Conservation (phyloP, 2,329 filamentous ascomycete species). For the Verticillium klebahnii region DNA sequence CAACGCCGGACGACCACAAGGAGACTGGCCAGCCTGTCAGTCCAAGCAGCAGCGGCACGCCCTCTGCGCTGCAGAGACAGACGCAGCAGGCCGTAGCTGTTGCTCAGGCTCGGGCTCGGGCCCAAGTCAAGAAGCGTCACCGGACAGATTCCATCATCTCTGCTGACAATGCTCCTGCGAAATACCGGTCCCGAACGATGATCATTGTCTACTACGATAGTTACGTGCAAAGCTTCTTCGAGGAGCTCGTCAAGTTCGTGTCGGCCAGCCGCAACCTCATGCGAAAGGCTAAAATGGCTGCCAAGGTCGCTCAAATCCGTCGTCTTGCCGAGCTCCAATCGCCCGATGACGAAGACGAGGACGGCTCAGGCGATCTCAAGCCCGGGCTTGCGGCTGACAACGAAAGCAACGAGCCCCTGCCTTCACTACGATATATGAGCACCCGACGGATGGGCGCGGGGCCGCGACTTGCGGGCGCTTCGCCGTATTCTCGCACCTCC, state of each 20-base stretch:
- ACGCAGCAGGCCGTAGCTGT: constrained; percentile 39
- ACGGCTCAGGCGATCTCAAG: constrained; percentile 23
- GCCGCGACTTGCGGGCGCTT: constrained; percentile 2
- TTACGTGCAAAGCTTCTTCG: constrained; percentile 77
- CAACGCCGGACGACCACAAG: constrained; percentile 3
- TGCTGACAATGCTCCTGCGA: constrained; percentile 39
- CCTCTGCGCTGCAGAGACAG: constrained; percentile 31
- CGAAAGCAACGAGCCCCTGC: constrained; percentile 22
- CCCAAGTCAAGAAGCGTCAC: constrained; percentile 43
- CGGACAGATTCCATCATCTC: constrained; percentile 49
- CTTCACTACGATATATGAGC: constrained; percentile 35
- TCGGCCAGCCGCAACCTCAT: constrained; percentile 77
- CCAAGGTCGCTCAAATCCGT: constrained; percentile 64
- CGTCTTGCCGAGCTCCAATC: constrained; percentile 56
- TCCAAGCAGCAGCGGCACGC: constrained; percentile 24
- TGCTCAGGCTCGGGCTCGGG: constrained; percentile 40
- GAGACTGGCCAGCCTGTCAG: constrained; percentile 20
- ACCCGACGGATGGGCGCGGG: constrained; percentile 23
- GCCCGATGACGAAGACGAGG: constrained; percentile 39
- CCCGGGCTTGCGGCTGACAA: constrained; percentile 6
- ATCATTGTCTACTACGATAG: constrained; percentile 92
- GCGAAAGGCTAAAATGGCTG: constrained; percentile 82
- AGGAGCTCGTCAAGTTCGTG: constrained; percentile 76
- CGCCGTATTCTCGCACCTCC: neutral
- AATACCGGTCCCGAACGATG: constrained; percentile 68